These are phyloP conservation scores for Clavaria fumosa DNA, from an alignment of 768 basidiomycete genomes.

Conservation along the genomic window DNA sequence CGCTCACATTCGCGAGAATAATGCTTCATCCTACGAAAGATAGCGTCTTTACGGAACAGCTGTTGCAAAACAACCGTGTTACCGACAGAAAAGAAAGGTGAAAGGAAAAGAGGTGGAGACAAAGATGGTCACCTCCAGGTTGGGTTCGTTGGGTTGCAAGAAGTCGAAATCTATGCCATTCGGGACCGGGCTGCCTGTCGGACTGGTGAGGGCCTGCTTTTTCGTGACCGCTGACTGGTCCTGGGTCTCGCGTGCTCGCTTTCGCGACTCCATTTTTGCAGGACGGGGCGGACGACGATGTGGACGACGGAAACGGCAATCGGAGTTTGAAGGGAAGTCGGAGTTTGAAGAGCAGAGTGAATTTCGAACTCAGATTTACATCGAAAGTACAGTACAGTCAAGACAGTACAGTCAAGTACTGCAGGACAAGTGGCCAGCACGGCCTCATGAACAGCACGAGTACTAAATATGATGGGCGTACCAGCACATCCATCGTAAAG, in stretches of 20 bases:
- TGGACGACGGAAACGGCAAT: background rate
- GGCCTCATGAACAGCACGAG: too few species aligned
- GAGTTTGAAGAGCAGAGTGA: slow-evolving; percentile 12
- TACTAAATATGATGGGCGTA: too few species aligned
- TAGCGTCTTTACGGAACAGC: slow-evolving; percentile 79
- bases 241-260: slow-evolving; percentile 40
- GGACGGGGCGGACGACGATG: background rate
- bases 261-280: slow-evolving; percentile 37
- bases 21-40: slow-evolving; percentile 72
- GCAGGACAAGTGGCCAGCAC: too few species aligned
- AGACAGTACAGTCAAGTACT: too few species aligned
- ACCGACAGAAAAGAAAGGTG: too few species aligned
- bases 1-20: slow-evolving; percentile 66
- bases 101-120: too few species aligned
- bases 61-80: slow-evolving; percentile 18
- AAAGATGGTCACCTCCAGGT: slow-evolving; percentile 40
- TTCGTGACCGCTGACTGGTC: slow-evolving; percentile 33
- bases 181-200: slow-evolving; percentile 36
- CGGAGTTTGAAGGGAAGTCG: background rate
- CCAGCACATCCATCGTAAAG: too few species aligned
- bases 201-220: slow-evolving; percentile 37
- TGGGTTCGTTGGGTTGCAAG: too few species aligned
- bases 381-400: too few species aligned
- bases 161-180: slow-evolving; percentile 30
- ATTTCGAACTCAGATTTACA: slow-evolving; percentile 1